Evolutionary conservation across 441 rosid species (phyloP).

Genomic region (Mallotus repandus): DNA sequence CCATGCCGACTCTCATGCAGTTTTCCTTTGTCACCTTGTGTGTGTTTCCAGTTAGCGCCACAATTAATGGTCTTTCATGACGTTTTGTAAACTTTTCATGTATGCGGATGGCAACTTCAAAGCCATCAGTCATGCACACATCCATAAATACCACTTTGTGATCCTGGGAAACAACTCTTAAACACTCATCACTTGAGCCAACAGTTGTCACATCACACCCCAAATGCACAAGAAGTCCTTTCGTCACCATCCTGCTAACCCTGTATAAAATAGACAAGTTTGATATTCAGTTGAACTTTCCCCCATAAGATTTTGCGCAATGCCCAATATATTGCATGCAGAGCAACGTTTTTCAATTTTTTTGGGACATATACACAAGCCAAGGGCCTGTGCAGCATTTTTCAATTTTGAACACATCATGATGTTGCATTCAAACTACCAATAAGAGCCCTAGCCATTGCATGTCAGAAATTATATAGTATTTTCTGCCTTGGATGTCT

Average conservation of each 20-base stretch:
- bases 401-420: background rate
- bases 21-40: slow-evolving; percentile 77
- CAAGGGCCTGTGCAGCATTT: background rate
- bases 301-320: background rate
- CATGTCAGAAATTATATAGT: background rate
- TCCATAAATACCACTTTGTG: slow-evolving; percentile 86
- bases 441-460: background rate
- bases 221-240: slow-evolving; percentile 77
- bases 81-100: slow-evolving; percentile 57
- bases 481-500: too few relatives aligned
- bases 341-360: too few relatives aligned
- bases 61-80: slow-evolving; percentile 74
- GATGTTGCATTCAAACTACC: background rate
- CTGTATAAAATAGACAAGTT: slow-evolving; percentile 37
- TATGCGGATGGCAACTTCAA: slow-evolving; percentile 59
- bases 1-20: slow-evolving; percentile 82
- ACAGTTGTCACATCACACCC: slow-evolving; percentile 86
- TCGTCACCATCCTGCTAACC: slow-evolving; percentile 78
- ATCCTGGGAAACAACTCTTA: slow-evolving; percentile 54
- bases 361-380: too few relatives aligned
- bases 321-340: background rate
- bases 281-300: background rate
- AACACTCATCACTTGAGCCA: slow-evolving; percentile 71
- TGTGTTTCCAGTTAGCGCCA: slow-evolving; percentile 75
- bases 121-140: slow-evolving; percentile 56